Percentiles rank a stretch among this genome's conserved stretches.
Conservation (phyloP, 2,329 filamentous ascomycete species). For the Paraphoma chrysanthemicola region DNA sequence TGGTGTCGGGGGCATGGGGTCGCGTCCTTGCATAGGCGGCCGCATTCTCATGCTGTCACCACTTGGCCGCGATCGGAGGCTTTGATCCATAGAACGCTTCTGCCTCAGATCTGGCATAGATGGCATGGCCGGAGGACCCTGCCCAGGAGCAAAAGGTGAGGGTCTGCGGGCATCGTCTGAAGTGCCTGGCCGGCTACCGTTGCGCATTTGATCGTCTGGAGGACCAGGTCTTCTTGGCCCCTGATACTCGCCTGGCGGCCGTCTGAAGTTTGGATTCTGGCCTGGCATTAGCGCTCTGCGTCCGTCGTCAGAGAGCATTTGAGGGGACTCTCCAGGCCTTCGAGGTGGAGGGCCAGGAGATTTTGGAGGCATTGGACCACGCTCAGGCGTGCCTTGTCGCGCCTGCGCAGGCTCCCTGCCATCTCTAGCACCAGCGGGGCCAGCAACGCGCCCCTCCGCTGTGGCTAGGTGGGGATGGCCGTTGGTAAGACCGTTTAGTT, state of each 20-base stretch:
- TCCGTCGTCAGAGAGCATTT: conserved; percentile 17
- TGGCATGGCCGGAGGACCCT: conserved; percentile 20
- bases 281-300: conserved; percentile 20
- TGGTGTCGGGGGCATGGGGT: conserved; percentile 35
- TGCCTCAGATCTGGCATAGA: conserved; percentile 38
- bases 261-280: conserved; percentile 30
- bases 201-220: conserved; percentile 22
- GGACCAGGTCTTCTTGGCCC: conserved; percentile 28
- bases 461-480: conserved; percentile 40
- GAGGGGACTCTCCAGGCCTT: conserved; percentile 25
- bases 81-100: conserved; percentile 43
- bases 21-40: conserved; percentile 33
- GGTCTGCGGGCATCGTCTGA: conserved; percentile 39
- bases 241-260: conserved; percentile 25
- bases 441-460: conserved; percentile 32
- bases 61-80: conserved; percentile 43
- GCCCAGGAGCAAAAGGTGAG: conserved; percentile 24
- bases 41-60: conserved; percentile 45
- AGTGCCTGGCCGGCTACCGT: conserved; percentile 34
- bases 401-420: conserved; percentile 15
- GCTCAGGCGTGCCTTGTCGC: conserved; percentile 24
- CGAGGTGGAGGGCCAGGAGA: conserved; percentile 28
- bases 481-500: conserved; percentile 77
- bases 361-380: conserved; percentile 27
- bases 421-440: conserved; percentile 10